Evolutionary conservation across 192 early-diverging fungal species (phyloP).

Genomic region (Mortierella claussenii): DNA sequence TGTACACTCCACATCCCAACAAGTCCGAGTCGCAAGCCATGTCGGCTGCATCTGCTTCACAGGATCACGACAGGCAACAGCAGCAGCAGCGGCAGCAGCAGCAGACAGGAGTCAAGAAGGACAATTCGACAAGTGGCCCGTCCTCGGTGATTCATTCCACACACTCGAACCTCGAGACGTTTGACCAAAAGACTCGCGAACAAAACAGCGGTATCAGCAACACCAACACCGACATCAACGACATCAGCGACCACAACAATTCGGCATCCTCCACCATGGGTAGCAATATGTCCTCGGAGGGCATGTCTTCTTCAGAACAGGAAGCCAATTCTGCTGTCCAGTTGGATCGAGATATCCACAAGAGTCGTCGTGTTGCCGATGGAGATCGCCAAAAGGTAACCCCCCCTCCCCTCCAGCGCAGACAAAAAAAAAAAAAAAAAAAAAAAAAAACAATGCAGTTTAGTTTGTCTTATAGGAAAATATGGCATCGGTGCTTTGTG

Average conservation of each 20-base stretch:
- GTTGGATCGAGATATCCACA: conserved; percentile 34
- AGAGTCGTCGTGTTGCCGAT: conserved; percentile 30
- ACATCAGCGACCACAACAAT: background rate
- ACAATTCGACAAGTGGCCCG: background rate
- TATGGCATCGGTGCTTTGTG: too few relatives aligned
- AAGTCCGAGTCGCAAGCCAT: background rate
- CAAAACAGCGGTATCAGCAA: background rate
- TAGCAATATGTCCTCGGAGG: too few relatives aligned
- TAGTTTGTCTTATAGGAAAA: too few relatives aligned
- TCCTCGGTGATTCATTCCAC: conserved; percentile 28
- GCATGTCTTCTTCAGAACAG: conserved; percentile 3
- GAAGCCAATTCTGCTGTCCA: conserved; percentile 35
- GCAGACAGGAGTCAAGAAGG: background rate
- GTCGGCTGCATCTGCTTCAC: too few relatives aligned
- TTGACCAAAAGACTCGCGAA: conserved; percentile 46
- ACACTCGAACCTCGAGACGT: conserved; percentile 36
- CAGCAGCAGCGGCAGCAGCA: background rate
- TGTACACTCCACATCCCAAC: conserved; percentile 10
- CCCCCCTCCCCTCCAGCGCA: background rate
- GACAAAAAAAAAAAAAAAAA: background rate
- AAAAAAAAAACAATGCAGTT: background rate
- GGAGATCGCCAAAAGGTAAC: conserved; percentile 36
- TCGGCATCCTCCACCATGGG: background rate
- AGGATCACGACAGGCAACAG: too few relatives aligned
- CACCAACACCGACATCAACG: background rate